Evolutionary conservation across 2,329 filamentous ascomycete genomes (phyloP), one percentile per base, ranked within the genome.

Genomic region (Cercospora sp.): DNA sequence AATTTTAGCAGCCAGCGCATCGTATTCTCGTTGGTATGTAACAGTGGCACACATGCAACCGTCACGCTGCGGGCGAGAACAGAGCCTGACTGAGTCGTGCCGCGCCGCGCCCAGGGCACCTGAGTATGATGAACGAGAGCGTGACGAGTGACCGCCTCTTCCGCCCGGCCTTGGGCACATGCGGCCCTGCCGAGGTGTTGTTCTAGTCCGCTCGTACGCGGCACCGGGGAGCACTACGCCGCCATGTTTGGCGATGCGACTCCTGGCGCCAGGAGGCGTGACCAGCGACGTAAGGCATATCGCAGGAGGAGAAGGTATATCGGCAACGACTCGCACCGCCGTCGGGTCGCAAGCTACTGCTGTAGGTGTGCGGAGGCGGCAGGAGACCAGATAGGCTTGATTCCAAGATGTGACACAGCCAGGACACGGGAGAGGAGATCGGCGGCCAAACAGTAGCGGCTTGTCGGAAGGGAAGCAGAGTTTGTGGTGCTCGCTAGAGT

Each of bases 351-450:
- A 43, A 43, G 37, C 37, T 43, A 21, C 53, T 58, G 21, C 53
- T 58, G 53, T 30, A 28, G 26, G 53, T 28, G 26, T 58, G 53
- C 53, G 66, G 55, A 53, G 61, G 58, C 62, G 66, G 66, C 63
- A 65, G 43, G 28, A 18, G 51, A 58, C 24, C 30, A 58, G 67
- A 69, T 66, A 64, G 67, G 64, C 64, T 66, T 64, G 57, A 63
- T 24, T 24, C 24, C 40, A 32, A 51, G 53, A 51, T 61, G 62
- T 28, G 21, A 60, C 28, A 58, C 24, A 24, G 24, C 24, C 24
- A 24, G 24, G 24, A 24, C 64, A 64, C 55, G 62, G 67, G 67
- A 55, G 55, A 40, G 53, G 4, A 60, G 67, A 66, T 66, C 65
- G 65, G 58, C 58, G 32, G 37, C 24, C 18, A 18, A 55, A 51